Evolutionary conservation across 2,329 filamentous ascomycete genomes (phyloP), one percentile per base, ranked within the genome.

Genomic region (Colletotrichum sp.): DNA sequence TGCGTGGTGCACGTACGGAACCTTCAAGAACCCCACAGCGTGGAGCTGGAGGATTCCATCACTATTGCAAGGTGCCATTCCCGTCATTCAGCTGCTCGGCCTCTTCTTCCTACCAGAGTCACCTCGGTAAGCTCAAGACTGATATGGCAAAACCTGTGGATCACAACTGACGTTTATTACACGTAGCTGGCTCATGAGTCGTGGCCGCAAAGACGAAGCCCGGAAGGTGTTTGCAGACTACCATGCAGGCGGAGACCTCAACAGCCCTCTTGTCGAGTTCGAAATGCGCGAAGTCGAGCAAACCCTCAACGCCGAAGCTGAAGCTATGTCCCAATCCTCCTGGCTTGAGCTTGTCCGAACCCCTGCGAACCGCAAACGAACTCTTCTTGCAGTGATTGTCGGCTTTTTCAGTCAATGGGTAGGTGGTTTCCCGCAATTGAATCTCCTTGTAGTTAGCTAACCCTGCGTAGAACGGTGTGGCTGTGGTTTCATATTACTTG

Each of bases 161-260:
- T 24, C n/a, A 9, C 1, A 15, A n/a, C 57, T 73, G 5, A 73
- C 34, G 16, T n/a, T 18, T 2, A n/a, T 6, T 1, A 6, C 16
- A 6, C 5, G 8, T 4, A 84, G 92, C 71, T 93, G 91, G 91
- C 85, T 93, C 24, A 90, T 92, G 74, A 88, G 88, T 73, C 88
- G 91, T 73, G 87, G 89, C 74, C 88, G 89, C 32, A 83, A 87
- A 12, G 88, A 91, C 8, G 85, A 91, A 68, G 89, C 90, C 0
- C 84, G 88, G 15, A 85, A 85, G 4, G 88, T 89, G 16, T 86
- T 93, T 59, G 87, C 87, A 8, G 89, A 87, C 71, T 92, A 89
- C 78, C 92, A 91, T 24, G 75, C 75, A 2, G 77, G 76, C 72
- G 90, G 88, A 13, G 87, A 92, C 63, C 91, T 90, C 15, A 30